Conservation (phyloP, 805 yeast genomes). For the Saccharomycopsis capsularis region DNA sequence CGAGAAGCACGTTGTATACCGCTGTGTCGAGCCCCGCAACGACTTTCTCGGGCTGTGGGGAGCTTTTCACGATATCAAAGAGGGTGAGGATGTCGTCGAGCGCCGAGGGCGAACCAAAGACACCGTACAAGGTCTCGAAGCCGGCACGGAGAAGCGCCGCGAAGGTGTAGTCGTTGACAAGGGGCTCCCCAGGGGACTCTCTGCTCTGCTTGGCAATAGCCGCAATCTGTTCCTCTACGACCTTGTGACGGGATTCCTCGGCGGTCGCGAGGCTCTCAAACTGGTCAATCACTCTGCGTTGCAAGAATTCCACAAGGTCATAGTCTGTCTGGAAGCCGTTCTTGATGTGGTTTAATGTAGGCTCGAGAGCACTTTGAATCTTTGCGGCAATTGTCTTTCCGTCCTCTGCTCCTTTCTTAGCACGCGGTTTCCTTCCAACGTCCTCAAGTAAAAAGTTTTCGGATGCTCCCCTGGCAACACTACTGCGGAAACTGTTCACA, state of each 20-base stretch:
- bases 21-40: constrained; percentile 15
- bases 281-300: background rate
- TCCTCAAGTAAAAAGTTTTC: too few relatives aligned
- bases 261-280: background rate
- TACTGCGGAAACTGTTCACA: too few relatives aligned
- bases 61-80: constrained; percentile 2
- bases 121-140: constrained; percentile 6
- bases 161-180: constrained; percentile 9
- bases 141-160: background rate
- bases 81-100: constrained; percentile 10
- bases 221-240: background rate
- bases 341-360: constrained; percentile 15
- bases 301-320: constrained; percentile 5
- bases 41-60: constrained; percentile 1
- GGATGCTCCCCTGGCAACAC: too few relatives aligned
- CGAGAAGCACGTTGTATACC: constrained; percentile 16
- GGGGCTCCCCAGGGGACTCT: background rate
- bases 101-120: background rate
- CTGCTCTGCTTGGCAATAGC: background rate
- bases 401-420: too few relatives aligned
- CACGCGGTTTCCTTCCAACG: too few relatives aligned
- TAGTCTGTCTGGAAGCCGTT: constrained; percentile 7
- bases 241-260: background rate
- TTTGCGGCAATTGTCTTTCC: too few relatives aligned
- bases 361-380: constrained; percentile 1